A percentile compares a stretch with the other conserved stretches of the same genome.
phyloP scores from a whole-genome alignment of 2,329 filamentous ascomycete species.

The Colletotrichum noveboracense region DNA sequence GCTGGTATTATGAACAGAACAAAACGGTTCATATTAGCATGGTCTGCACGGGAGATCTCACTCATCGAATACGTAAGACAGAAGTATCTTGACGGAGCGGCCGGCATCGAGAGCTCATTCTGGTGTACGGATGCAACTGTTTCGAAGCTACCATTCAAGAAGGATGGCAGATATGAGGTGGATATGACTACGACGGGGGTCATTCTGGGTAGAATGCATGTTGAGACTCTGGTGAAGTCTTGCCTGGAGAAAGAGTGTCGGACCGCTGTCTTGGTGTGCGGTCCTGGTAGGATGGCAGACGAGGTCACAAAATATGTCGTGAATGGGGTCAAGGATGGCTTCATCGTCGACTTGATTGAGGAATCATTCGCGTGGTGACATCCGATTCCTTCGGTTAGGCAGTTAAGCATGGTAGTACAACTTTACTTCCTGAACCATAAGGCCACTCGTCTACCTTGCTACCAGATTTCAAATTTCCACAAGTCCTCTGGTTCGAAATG shows the following conservation, averaged over 20 bases:
- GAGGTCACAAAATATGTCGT: constrained; percentile 29
- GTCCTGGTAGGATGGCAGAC: constrained; percentile 33
- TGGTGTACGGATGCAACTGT: constrained; percentile 24
- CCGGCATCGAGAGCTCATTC: constrained; percentile 24
- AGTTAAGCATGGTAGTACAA: background rate
- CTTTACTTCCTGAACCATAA: too few relatives aligned
- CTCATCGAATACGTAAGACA: constrained; percentile 21
- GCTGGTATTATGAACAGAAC: background rate
- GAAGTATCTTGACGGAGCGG: background rate
- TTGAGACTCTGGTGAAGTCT: constrained; percentile 24
- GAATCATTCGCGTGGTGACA: constrained; percentile 32
- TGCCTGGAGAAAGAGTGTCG: background rate
- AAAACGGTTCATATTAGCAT: constrained; percentile 27
- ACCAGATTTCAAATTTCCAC: too few relatives aligned
- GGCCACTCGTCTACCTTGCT: too few relatives aligned
- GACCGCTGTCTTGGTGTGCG: constrained; percentile 26
- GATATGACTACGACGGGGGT: background rate
- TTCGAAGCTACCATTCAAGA: constrained; percentile 21
- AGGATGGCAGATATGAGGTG: constrained; percentile 4
- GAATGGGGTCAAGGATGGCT: constrained; percentile 12
- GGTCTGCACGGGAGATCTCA: constrained; percentile 26
- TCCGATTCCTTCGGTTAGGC: background rate
- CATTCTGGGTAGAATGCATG: constrained; percentile 19
- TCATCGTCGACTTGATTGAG: constrained; percentile 27
- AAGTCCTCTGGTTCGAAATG: too few relatives aligned